These are phyloP conservation scores for Nemania abortiva DNA, from an alignment of 2,329 filamentous ascomycete species.

Conservation along the genomic window DNA sequence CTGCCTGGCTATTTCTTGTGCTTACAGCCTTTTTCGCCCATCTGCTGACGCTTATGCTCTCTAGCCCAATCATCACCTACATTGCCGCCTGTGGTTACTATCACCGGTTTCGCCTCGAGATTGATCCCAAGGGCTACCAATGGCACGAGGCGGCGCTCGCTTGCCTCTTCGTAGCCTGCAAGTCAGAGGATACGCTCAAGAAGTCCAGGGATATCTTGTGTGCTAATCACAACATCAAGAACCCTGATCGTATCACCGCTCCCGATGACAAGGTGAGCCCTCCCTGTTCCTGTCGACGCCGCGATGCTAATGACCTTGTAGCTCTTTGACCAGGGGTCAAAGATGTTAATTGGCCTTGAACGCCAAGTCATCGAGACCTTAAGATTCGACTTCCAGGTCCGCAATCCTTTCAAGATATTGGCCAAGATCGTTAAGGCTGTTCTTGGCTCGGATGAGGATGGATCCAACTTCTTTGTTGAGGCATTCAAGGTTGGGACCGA, in stretches of 20 bases:
- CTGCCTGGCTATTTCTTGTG: background rate
- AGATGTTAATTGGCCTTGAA: constrained; percentile 89
- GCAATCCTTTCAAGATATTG: constrained; percentile 86
- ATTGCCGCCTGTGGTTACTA: constrained; percentile 93
- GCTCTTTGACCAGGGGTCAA: constrained; percentile 83
- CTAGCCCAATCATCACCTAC: constrained; percentile 87
- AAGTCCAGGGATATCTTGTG: constrained; percentile 95
- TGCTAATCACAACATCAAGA: constrained; percentile 88
- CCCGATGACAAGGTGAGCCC: constrained; percentile 81
- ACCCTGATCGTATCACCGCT: constrained; percentile 73
- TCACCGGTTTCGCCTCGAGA: constrained; percentile 89
- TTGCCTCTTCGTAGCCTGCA: constrained; percentile 91
- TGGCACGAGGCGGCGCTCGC: constrained; percentile 89
- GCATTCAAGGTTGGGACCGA: constrained; percentile 89
- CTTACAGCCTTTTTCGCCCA: background rate
- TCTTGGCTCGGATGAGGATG: constrained; percentile 58
- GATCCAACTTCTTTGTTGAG: constrained; percentile 69
- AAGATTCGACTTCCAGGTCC: constrained; percentile 91
- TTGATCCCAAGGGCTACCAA: constrained; percentile 87
- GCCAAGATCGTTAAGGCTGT: constrained; percentile 80
- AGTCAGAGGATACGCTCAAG: constrained; percentile 97
- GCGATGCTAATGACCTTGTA: constrained; percentile 52
- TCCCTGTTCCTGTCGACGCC: too few relatives aligned
- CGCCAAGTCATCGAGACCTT: constrained; percentile 92
- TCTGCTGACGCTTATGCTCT: constrained; percentile 31